Conservation (phyloP, 768 basidiomycete species). For the Tricholoma hemisulphureum region DNA sequence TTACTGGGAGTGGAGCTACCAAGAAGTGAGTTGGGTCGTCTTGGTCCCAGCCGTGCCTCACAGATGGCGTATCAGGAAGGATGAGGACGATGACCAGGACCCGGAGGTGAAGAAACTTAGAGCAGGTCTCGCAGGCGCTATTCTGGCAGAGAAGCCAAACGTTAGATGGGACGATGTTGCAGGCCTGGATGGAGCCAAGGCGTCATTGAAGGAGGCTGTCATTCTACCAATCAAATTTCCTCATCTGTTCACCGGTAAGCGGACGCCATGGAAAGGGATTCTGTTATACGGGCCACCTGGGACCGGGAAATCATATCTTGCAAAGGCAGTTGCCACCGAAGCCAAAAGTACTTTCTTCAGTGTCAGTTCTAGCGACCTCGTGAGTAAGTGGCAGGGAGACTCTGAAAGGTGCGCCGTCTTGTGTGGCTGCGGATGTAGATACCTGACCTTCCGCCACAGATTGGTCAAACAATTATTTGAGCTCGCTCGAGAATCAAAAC, state of each 20-base stretch:
- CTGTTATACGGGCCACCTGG: constrained; percentile 96
- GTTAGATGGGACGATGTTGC: constrained; percentile 99
- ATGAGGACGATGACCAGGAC: constrained; percentile 74
- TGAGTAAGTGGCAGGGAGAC: constrained; percentile 99
- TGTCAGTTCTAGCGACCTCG: constrained; percentile 91
- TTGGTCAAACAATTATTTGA: constrained; percentile 95
- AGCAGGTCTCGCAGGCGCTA: constrained; percentile 84
- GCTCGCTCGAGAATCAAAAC: constrained; percentile 94
- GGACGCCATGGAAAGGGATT: constrained; percentile 96
- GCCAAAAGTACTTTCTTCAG: constrained; percentile 99
- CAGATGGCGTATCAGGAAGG: constrained; percentile 32
- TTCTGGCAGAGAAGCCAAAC: constrained; percentile 91
- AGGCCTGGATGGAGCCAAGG: constrained; percentile 92
- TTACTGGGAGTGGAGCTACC: constrained; percentile 45
- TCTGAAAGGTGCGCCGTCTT: constrained; percentile 78
- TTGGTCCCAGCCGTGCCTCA: neutral
- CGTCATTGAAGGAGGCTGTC: constrained; percentile 95
- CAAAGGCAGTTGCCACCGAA: constrained; percentile 98
- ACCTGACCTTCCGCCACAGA: constrained; percentile 38
- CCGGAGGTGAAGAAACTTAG: constrained; percentile 95
- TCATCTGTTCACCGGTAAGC: constrained; percentile 96
- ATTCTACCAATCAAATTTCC: constrained; percentile 99
- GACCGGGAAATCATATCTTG: constrained; percentile 94
- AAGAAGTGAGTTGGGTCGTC: constrained; percentile 41
- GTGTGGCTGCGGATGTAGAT: neutral